phyloP scores from a whole-genome alignment of 768 basidiomycete genomes.

The Suillus spraguei region DNA sequence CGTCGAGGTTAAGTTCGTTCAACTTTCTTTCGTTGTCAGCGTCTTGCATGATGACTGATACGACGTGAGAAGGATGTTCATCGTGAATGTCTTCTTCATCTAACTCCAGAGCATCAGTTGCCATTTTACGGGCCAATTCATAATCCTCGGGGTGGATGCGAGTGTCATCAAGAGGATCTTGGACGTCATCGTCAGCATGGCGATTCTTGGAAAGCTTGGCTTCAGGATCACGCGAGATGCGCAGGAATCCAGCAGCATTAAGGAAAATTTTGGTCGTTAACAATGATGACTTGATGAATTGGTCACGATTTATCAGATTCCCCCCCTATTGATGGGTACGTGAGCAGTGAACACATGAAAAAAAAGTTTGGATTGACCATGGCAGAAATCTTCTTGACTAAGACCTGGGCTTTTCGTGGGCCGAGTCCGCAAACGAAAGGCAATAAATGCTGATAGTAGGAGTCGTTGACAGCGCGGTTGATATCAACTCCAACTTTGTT shows the following conservation, averaged over 20 bases:
- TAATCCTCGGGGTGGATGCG: constrained; percentile 98
- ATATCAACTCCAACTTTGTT: constrained; percentile 96
- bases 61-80: constrained; percentile 88
- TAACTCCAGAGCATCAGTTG: constrained; percentile 93
- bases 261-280: constrained; percentile 88
- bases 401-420: constrained; percentile 86
- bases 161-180: constrained; percentile 92
- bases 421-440: constrained; percentile 94
- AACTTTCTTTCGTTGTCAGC: constrained; percentile 78
- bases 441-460: constrained; percentile 86
- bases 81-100: constrained; percentile 97
- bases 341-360: neutral
- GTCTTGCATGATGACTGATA: constrained; percentile 85
- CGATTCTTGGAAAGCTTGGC: constrained; percentile 61
- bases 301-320: constrained; percentile 81
- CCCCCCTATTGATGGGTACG: constrained; percentile 64
- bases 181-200: constrained; percentile 63
- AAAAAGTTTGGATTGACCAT: constrained; percentile 52
- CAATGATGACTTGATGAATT: constrained; percentile 81
- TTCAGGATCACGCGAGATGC: constrained; percentile 76
- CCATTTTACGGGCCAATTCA: constrained; percentile 97
- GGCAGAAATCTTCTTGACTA: constrained; percentile 79
- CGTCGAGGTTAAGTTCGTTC: constrained; percentile 89
- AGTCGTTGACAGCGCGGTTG: constrained; percentile 86
- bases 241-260: constrained; percentile 91